Percentiles rank a stretch among this genome's conserved stretches.
Conservation (phyloP, 2,329 filamentous ascomycete species). For the Zopfia rhizophila region DNA sequence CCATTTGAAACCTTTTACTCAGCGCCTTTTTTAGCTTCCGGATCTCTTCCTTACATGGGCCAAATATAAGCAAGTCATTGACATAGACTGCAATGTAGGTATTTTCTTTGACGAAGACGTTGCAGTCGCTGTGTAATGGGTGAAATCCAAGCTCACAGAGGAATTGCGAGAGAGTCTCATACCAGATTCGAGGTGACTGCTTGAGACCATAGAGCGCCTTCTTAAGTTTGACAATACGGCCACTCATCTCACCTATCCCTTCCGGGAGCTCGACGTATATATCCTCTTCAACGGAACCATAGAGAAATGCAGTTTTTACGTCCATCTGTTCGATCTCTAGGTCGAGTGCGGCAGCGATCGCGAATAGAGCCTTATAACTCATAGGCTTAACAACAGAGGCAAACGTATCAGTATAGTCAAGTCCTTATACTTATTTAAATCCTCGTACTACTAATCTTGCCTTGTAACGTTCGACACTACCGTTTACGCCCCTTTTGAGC, state of each 20-base stretch:
- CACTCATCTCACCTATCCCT: constrained; percentile 10
- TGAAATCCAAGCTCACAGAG: constrained; percentile 28
- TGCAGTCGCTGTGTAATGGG: constrained; percentile 14
- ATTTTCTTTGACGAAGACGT: constrained; percentile 25
- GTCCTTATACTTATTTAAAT: constrained; percentile 35
- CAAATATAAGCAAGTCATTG: constrained; percentile 39
- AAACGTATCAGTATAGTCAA: constrained; percentile 42
- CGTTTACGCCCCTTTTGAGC: constrained; percentile 29
- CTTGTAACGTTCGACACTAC: constrained; percentile 34
- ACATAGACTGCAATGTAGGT: constrained; percentile 38
- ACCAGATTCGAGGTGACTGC: constrained; percentile 38
- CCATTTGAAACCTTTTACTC: constrained; percentile 32
- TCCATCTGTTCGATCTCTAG: constrained; percentile 43
- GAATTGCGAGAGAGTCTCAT: constrained; percentile 26
- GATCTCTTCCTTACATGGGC: constrained; percentile 14
- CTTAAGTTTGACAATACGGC: constrained; percentile 27
- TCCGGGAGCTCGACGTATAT: constrained; percentile 38
- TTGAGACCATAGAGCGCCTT: constrained; percentile 46
- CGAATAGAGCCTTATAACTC: constrained; percentile 38
- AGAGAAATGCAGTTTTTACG: constrained; percentile 45
- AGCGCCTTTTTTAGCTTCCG: constrained; percentile 29
- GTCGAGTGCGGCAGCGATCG: constrained; percentile 25
- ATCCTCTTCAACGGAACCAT: constrained; percentile 35
- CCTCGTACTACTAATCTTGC: constrained; percentile 36
- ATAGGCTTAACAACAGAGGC: constrained; percentile 34